Percentiles rank a stretch among this genome's conserved stretches.
phyloP scores from a whole-genome alignment of 2,329 filamentous ascomycete genomes.

The Orbilia javanica region DNA sequence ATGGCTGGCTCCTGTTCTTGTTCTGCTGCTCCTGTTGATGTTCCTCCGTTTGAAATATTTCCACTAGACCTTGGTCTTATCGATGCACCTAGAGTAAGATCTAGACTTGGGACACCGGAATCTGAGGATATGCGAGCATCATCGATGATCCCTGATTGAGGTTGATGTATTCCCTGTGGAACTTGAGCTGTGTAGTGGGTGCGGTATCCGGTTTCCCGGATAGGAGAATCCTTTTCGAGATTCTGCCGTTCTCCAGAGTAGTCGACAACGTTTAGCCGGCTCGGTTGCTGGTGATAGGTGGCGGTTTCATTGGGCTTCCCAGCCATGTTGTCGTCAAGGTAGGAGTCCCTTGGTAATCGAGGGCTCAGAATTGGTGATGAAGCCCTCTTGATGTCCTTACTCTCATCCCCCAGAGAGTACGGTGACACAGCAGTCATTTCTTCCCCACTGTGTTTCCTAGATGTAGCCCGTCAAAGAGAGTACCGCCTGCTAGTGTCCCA shows the following conservation, averaged over 20 bases:
- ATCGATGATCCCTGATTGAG: slow-evolving; percentile 53
- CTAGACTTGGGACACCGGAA: slow-evolving; percentile 45
- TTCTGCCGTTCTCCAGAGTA: slow-evolving; percentile 46
- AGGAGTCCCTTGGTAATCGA: slow-evolving; percentile 48
- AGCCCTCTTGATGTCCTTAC: slow-evolving; percentile 41
- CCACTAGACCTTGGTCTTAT: slow-evolving; percentile 32
- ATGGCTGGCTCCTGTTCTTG: slow-evolving; percentile 43
- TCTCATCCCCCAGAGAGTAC: slow-evolving; percentile 43
- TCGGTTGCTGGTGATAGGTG: slow-evolving; percentile 50
- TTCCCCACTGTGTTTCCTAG: slow-evolving; percentile 27
- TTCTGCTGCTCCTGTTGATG: slow-evolving; percentile 21
- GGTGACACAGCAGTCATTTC: slow-evolving; percentile 58
- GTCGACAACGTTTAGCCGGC: slow-evolving; percentile 46
- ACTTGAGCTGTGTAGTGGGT: slow-evolving; percentile 58
- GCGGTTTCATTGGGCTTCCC: slow-evolving; percentile 24
- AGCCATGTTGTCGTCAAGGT: slow-evolving; percentile 42
- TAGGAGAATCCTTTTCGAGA: slow-evolving; percentile 55
- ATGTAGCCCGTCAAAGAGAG: neutral
- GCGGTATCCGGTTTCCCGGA: slow-evolving; percentile 56
- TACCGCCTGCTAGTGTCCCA: slow-evolving; percentile 16
- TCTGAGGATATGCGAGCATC: slow-evolving; percentile 53
- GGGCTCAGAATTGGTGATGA: slow-evolving; percentile 57
- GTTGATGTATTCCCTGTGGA: slow-evolving; percentile 54
- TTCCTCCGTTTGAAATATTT: slow-evolving; percentile 17
- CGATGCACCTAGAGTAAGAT: slow-evolving; percentile 33